Conservation (phyloP, 768 basidiomycete species). For the Boletus reticulatus region DNA sequence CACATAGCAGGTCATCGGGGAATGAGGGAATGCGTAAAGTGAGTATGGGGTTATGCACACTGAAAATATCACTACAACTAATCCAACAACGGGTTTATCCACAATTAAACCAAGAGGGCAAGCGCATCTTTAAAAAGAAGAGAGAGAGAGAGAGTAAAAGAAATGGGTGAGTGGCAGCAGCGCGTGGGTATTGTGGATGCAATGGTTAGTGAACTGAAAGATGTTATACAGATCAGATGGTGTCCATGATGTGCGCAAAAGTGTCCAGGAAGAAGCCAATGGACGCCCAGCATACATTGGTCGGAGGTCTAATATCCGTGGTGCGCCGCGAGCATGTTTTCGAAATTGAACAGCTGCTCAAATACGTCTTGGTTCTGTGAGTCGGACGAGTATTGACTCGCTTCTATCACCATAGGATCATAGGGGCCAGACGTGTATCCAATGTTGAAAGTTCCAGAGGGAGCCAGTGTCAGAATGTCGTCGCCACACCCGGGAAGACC, state of each 20-base stretch:
- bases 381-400: constrained; percentile 30
- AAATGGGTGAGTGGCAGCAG: constrained; percentile 28
- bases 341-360: constrained; percentile 37
- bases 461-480: constrained; percentile 12
- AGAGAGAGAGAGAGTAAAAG: background rate
- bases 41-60: constrained; percentile 31
- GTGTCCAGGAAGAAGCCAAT: constrained; percentile 30
- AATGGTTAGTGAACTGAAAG: constrained; percentile 17
- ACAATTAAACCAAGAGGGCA: constrained; percentile 32
- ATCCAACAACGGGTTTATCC: constrained; percentile 37
- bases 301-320: constrained; percentile 30
- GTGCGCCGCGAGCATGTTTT: constrained; percentile 32
- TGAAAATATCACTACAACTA: constrained; percentile 33
- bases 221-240: constrained; percentile 29
- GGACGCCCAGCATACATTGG: constrained; percentile 38
- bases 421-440: constrained; percentile 24
- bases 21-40: constrained; percentile 16
- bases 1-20: constrained; percentile 6
- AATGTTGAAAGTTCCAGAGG: constrained; percentile 15
- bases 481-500: constrained; percentile 48
- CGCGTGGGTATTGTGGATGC: constrained; percentile 30
- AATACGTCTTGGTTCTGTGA: constrained; percentile 35
- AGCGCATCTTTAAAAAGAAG: constrained; percentile 15
- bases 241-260: constrained; percentile 24
- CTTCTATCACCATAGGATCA: constrained; percentile 28